Base-by-base conservation (phyloP, 164 flowering plant genomes). In the Pachysandra terminalis region DNA sequence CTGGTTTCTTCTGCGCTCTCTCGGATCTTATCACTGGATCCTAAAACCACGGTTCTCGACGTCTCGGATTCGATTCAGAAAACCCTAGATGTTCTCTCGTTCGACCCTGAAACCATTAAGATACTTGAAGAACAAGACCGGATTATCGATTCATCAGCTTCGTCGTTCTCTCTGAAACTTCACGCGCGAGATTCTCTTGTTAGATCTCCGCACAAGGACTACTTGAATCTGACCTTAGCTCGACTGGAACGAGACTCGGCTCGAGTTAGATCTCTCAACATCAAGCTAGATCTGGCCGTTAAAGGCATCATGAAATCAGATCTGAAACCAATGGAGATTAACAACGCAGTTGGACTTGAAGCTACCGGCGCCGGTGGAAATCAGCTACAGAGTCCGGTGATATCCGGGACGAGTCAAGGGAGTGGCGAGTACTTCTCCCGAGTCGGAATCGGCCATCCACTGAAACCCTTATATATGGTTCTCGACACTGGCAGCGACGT, bases 401-500 rank as follows among this genome's bases (percentile, higher is more conserved):
- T 85, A 0, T 95, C 98, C 9, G 97, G 97, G 10, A 74, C 83
- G 59, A 84, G 87, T 56, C 87, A 88, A 68, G 99, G 98, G 14
- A 86, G 93, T 76, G 99, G 98, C 32, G 98, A 95, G 95, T 95
- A 92, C 74, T 95, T 95, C 82, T 69, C 86, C 67, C 83, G 94
- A 27, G 68, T 95, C 32, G 94, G 90, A 61, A 75, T 95, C 74
- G 98, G 98, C 0, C 65, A 68, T 1, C 98, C 98, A 48, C 74
- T 95, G 26, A 85, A 77, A 41, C 70, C 76, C 6, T 72, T 74
- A 2, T 95, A 84, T 70, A 75, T 95, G 89, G 96, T 92, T 4
- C 67, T 95, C 45, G 99, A 95, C 72, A 85, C 89, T 5, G 99
- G 98, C 0, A 93, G 98, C 72, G 99, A 96, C 74, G 83, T 96